Base-by-base conservation (phyloP, 208 protist genomes). In the Lotmaria passim region DNA sequence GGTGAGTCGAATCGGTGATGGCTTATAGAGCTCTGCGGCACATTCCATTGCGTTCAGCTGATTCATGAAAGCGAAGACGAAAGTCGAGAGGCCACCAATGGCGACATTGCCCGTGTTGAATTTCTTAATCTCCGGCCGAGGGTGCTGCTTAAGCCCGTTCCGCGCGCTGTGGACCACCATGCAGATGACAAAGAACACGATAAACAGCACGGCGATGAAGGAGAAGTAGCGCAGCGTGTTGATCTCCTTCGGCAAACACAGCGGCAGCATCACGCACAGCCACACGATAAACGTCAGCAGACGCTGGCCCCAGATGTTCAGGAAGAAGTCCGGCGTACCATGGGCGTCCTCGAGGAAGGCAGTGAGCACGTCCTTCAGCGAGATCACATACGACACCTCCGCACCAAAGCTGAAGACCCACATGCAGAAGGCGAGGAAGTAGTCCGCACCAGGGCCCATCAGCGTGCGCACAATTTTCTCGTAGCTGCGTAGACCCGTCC, bases 151-250 rank as follows among this genome's bases (percentile, higher is more conserved):
- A n/a, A n/a, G n/a, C n/a, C 78, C 77, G 69, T 87, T 72, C 55
- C 67, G 52, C 0, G 58, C 61, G 23, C 73, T 73, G 82, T 93
- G 78, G 21, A 89, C 48, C n/a, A 96, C 52, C 61, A 90, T 84
- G 50, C 63, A 75, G 21, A 91, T 73, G 39, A 91, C 86, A 57
- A 96, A 93, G 69, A 81, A 87, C 12, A 90, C 51, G 31, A 94
- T 86, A 38, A 90, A 80, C 11, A 78, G n/a, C 8, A 93, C 74
- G 10, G 74, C 89, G 11, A 93, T 23, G 26, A 73, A 67, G 12
- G 89, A 93, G 41, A 89, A 56, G 59, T 87, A 73, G n/a, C 91
- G 85, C 38, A 96, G 78, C 12, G 89, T 90, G 73, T 93, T 92
- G 69, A 96, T 91, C 61, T 87, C 81, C 69, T 87, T 85, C 2